Conservation (phyloP, 2,329 filamentous ascomycete genomes). For the Colletotrichum falcatum region DNA sequence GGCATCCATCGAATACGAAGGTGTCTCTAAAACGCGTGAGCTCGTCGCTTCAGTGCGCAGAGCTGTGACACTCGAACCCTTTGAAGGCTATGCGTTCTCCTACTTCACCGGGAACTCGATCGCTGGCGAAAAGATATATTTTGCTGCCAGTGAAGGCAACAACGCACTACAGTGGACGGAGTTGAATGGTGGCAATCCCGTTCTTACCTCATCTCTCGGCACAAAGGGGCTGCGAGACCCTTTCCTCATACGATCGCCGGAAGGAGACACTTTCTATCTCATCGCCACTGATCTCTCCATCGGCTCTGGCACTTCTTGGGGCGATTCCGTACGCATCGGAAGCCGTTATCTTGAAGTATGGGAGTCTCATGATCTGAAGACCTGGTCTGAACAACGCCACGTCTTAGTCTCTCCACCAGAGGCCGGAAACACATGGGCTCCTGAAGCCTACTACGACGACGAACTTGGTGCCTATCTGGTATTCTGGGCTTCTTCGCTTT, state of each 20-base stretch:
- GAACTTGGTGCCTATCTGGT: conserved; percentile 56
- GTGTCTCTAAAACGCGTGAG: conserved; percentile 45
- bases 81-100: conserved; percentile 62
- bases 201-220: conserved; percentile 58
- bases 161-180: conserved; percentile 64
- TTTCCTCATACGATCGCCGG: conserved; percentile 63
- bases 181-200: conserved; percentile 60
- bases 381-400: conserved; percentile 64
- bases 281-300: conserved; percentile 66
- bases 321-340: conserved; percentile 57
- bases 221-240: conserved; percentile 65
- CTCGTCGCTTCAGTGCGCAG: conserved; percentile 51
- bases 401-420: conserved; percentile 60
- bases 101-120: conserved; percentile 62
- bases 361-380: conserved; percentile 63
- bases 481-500: conserved; percentile 61
- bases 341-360: conserved; percentile 65
- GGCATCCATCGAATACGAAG: conserved; percentile 48
- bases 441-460: conserved; percentile 63
- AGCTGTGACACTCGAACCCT: conserved; percentile 48
- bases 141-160: conserved; percentile 64
- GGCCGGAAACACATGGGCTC: conserved; percentile 67
- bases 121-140: conserved; percentile 64
- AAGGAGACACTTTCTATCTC: conserved; percentile 64
- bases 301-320: conserved; percentile 65